Conservation (phyloP, 495 filamentous ascomycete species). For the Pyrenopolyporus hunteri region DNA sequence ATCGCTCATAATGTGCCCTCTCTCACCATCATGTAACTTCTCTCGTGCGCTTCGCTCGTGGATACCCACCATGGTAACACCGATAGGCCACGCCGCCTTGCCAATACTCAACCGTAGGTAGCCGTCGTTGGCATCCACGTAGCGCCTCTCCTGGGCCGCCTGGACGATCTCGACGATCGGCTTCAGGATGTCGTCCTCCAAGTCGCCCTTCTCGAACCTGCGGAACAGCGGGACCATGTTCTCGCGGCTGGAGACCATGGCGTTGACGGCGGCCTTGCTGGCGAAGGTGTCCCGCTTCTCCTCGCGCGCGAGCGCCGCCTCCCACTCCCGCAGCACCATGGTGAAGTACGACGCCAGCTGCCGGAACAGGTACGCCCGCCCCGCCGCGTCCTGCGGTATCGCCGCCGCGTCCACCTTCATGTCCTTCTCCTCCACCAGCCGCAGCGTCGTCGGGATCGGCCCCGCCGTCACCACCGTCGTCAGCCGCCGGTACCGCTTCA, state of each 20-base stretch:
- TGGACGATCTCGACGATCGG: slow-evolving; percentile 93
- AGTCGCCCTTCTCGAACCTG: slow-evolving; percentile 78
- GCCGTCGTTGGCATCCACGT: slow-evolving; percentile 96
- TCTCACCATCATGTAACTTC: slow-evolving; percentile 89
- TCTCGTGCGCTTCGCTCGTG: slow-evolving; percentile 95
- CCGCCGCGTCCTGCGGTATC: slow-evolving; percentile 62
- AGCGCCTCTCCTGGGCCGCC: slow-evolving; percentile 85
- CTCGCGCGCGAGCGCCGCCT: slow-evolving; percentile 73
- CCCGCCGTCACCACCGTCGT: slow-evolving; percentile 56
- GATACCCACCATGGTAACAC: slow-evolving; percentile 99
- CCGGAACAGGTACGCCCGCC: slow-evolving; percentile 71
- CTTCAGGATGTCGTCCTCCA: slow-evolving; percentile 78
- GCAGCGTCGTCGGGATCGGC: slow-evolving; percentile 71
- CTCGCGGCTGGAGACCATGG: slow-evolving; percentile 80
- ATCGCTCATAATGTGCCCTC: slow-evolving; percentile 96
- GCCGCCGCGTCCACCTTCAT: slow-evolving; percentile 78
- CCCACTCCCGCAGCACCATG: slow-evolving; percentile 91
- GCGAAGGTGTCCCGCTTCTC: slow-evolving; percentile 68
- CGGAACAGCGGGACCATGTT: slow-evolving; percentile 92
- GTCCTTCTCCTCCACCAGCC: slow-evolving; percentile 76
- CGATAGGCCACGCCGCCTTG: slow-evolving; percentile 99
- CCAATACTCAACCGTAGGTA: slow-evolving; percentile 93
- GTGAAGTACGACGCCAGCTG: slow-evolving; percentile 93
- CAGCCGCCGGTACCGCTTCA: slow-evolving; percentile 71
- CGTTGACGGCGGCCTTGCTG: slow-evolving; percentile 75